Evolutionary conservation across 2,329 filamentous ascomycete species (phyloP), one percentile per base, ranked within the genome.

Genomic region (Phialophora macrospora): DNA sequence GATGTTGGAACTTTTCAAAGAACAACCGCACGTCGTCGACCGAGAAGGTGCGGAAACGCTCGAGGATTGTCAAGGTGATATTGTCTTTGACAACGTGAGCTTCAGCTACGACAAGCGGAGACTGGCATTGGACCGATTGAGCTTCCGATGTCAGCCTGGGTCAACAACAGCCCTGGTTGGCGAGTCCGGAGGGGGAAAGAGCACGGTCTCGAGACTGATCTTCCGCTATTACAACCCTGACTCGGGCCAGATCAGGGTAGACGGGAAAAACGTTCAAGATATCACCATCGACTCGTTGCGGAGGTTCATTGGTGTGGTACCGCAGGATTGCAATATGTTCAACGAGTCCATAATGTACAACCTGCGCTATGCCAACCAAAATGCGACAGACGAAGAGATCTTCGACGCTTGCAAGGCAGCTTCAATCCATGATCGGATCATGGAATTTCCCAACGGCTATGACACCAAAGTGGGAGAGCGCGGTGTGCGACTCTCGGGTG

Each of bases 341-440:
- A 97, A 97, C 76, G 93, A 97, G 77, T 90, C 90, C 0, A 81
- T 97, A 69, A 95, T 97, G 92, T 97, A 96, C 80, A 97, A 97
- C 75, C 82, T 97, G 67, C 90, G 88, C 76, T 97, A 97, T 75
- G 93, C 93, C 66, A 94, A 94, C 70, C 91, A 91, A 51, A 78
- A 85, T 30, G 92, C 90, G 11, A 90, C 90, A 0, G 89, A 96
- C 65, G 90, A 94, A 71, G 88, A 97, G 30, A 88, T 97, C 1
- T 90, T 88, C 73, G 87, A 87, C 52, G 93, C 93, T 12, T 97
- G 93, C 77, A 85, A 87, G 68, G 92, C 92, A 26, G 93, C 93
- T 20, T 94, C 91, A 73, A 97, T 97, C 63, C 93, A 97, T 74
- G 93, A 97, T 70, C 93, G 93, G 75, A 97, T 97, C 72, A 82